A percentile compares a stretch with the other conserved stretches of the same genome.
phyloP scores from a whole-genome alignment of 2,329 filamentous ascomycete species.

The Hypoxylon sp. region DNA sequence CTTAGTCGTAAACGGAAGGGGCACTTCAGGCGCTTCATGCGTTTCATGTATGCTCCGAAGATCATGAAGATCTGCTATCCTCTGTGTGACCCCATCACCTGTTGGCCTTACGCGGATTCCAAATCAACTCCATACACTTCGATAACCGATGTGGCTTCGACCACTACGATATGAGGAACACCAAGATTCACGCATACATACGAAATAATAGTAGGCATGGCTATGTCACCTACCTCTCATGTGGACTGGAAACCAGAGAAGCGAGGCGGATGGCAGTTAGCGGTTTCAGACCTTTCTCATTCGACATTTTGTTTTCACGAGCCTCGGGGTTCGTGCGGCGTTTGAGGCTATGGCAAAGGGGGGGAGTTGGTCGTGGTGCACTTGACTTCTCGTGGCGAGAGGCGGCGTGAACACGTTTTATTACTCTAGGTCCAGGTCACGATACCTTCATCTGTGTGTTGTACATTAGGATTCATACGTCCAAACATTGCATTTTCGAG shows the following conservation, averaged over 20 bases:
- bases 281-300: conserved; percentile 14
- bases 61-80: neutral
- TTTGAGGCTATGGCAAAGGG: conserved; percentile 32
- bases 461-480: conserved; percentile 39
- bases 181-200: neutral
- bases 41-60: neutral
- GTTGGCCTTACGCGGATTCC: neutral
- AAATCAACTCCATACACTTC: neutral
- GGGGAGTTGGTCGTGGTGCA: conserved; percentile 30
- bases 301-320: conserved; percentile 16
- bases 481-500: conserved; percentile 34
- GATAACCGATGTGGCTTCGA: neutral
- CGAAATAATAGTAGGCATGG: conserved; percentile 1
- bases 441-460: conserved; percentile 37
- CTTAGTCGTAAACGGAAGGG: neutral
- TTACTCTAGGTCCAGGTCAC: conserved; percentile 18
- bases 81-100: neutral
- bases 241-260: neutral
- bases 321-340: conserved; percentile 28
- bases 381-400: conserved; percentile 22
- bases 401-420: conserved; percentile 15
- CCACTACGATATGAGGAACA: conserved; percentile 2
- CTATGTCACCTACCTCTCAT: neutral
- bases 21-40: neutral
- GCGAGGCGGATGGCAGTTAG: neutral